phyloP scores from a whole-genome alignment of 306 rosid genomes.

The Glycine soja region DNA sequence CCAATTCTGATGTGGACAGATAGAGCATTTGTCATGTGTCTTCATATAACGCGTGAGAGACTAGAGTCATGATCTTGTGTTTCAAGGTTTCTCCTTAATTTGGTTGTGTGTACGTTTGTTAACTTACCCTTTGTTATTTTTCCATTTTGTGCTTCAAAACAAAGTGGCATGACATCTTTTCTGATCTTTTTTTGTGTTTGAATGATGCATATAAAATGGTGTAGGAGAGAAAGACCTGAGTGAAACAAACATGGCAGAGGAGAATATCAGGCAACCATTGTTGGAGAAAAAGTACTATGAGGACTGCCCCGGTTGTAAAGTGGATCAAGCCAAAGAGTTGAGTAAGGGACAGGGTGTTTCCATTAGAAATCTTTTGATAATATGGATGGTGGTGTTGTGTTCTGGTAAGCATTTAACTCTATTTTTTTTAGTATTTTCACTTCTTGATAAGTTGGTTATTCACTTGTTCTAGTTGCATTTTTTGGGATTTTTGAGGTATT shows the following conservation, averaged over 20 bases:
- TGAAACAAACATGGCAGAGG: neutral
- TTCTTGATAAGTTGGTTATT: neutral
- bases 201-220: neutral
- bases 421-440: neutral
- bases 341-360: neutral
- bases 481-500: neutral
- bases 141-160: no score
- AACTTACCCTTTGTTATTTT: no score
- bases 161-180: no score
- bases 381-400: neutral
- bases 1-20: no score
- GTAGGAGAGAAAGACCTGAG: neutral
- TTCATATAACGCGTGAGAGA: no score
- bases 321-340: slow-evolving; percentile 4
- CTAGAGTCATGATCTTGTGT: no score
- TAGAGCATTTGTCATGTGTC: no score
- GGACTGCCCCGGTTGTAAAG: neutral
- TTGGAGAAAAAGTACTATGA: neutral
- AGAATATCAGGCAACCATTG: neutral
- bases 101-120: no score
- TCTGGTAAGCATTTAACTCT: neutral
- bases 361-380: neutral
- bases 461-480: neutral
- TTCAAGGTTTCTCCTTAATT: no score
- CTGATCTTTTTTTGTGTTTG: no score